These are phyloP conservation scores for Tulasnella calospora DNA, from an alignment of 768 basidiomycete species.

Conservation along the genomic window DNA sequence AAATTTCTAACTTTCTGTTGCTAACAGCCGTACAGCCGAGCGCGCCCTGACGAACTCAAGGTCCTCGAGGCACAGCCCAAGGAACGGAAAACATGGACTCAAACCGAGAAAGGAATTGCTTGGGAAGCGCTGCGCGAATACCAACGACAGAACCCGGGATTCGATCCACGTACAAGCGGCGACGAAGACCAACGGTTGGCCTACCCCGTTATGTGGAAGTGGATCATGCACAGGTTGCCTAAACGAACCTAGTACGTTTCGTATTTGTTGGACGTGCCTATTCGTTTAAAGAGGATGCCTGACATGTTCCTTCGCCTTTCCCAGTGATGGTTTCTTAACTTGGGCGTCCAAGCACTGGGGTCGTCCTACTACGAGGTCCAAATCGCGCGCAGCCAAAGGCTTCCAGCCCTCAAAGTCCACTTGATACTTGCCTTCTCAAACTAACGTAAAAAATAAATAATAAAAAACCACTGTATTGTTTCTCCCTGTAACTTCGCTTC, in stretches of 20 bases:
- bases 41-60: neutral
- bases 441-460: neutral
- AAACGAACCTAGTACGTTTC: neutral
- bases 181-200: neutral
- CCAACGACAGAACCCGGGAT: neutral
- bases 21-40: neutral
- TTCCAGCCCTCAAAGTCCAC: neutral
- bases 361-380: neutral
- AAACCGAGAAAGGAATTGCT: neutral
- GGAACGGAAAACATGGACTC: neutral
- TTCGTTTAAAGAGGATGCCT: neutral
- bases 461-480: too few relatives aligned
- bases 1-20: neutral
- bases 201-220: neutral
- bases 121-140: neutral
- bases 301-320: too few relatives aligned
- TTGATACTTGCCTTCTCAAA: neutral
- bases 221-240: neutral
- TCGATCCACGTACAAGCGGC: neutral
- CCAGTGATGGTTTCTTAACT: neutral
- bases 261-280: neutral
- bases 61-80: neutral
- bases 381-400: neutral
- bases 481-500: too few relatives aligned
- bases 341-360: neutral